A percentile compares a stretch with the other conserved stretches of the same genome.
Evolutionary conservation across 306 rosid genomes (phyloP).

Genomic region (Prunus mongolica): DNA sequence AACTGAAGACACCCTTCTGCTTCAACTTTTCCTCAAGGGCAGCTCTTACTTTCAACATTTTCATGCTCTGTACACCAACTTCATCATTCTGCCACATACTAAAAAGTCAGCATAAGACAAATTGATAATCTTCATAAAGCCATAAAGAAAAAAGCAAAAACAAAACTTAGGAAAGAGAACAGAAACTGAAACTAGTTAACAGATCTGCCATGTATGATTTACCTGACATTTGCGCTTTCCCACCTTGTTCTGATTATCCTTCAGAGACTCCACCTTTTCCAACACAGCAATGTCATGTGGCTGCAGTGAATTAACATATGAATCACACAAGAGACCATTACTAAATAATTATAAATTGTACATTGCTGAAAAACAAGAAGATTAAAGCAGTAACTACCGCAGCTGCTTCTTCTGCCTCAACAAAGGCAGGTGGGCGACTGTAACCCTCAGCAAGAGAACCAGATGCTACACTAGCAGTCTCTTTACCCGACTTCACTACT

Average conservation of each 20-base stretch:
- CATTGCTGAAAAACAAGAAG: background rate
- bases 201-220: slow-evolving; percentile 10
- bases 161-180: background rate
- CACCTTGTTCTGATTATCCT: slow-evolving; percentile 42
- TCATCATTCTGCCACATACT: slow-evolving; percentile 49
- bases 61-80: slow-evolving; percentile 62
- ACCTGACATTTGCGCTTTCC: slow-evolving; percentile 53
- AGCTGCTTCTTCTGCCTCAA: slow-evolving; percentile 20
- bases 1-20: slow-evolving; percentile 56
- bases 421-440: slow-evolving; percentile 17
- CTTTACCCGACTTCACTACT: slow-evolving; percentile 17
- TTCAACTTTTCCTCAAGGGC: slow-evolving; percentile 75
- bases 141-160: background rate
- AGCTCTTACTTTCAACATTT: slow-evolving; percentile 80
- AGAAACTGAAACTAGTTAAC: background rate
- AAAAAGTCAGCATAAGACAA: slow-evolving; percentile 21
- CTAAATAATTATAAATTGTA: background rate
- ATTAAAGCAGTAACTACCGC: slow-evolving; percentile 22
- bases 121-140: slow-evolving; percentile 10
- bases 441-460: slow-evolving; percentile 9
- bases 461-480: slow-evolving; percentile 5
- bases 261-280: slow-evolving; percentile 34
- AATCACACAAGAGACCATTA: background rate
- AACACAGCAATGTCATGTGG: slow-evolving; percentile 20
- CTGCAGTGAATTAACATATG: slow-evolving; percentile 17